Evolutionary conservation across 306 rosid species (phyloP), one percentile per base, ranked within the genome.

Genomic region (Gillenia trifoliata): DNA sequence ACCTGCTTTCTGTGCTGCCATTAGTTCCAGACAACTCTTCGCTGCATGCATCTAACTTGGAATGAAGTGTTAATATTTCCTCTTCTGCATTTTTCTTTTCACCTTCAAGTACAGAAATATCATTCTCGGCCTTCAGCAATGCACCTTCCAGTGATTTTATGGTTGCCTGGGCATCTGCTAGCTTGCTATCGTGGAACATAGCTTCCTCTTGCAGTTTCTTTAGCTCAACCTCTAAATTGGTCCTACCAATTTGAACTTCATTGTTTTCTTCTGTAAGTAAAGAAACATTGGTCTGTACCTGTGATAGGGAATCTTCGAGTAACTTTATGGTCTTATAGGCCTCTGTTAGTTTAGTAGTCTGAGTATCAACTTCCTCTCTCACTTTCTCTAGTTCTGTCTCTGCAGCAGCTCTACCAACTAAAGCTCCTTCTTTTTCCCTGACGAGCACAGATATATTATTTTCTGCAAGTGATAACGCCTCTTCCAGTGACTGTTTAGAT

Each of bases 131-230:
- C 87, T 84, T 86, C 78, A 68, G 62, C 73, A 90, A 64, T n/a
- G 88, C 86, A 80, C 86, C 92, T 84, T 90, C 92, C 78, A 90
- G 78, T 50, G 88, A 82, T 74, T 84, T 86, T 79, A 79, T 84
- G 30, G 83, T 84, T 77, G 77, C 79, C 70, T 59, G 62, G 49
- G 93, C 82, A 77, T 79, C 92, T 77, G 57, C 80, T 73, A 88
- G 80, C 78, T 92, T 79, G 85, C 80, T 78, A 34, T 80, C 86
- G 63, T 85, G 87, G 67, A 83, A 65, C 52, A 22, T 77, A 64
- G 81, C 88, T 83, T 94, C 96, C 62, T 84, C 96, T 80, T 78
- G 90, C 84, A 90, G 81, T 76, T 79, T 81, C 88, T 84, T 88
- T 78, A 89, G 80, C 81, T 94, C 92, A 77, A 50, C 85, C 83